Evolutionary conservation across 805 yeast genomes (phyloP).

Genomic region (Starmerella scarabaei): DNA sequence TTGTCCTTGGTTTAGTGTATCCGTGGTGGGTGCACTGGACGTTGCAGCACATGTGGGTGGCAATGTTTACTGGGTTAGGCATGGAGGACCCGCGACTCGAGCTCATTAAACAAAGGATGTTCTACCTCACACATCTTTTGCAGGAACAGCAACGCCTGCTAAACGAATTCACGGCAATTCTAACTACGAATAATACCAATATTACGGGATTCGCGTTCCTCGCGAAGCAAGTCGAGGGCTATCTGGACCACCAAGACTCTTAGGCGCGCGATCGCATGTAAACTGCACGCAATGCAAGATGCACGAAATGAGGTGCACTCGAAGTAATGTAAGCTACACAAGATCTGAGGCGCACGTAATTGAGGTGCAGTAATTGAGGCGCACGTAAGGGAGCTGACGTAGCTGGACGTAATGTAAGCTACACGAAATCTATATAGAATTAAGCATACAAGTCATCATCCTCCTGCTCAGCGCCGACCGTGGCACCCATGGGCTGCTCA

Average conservation of each 20-base stretch:
- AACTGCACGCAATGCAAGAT: no score
- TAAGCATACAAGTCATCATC: constrained; percentile 51
- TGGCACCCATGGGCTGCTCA: constrained; percentile 32
- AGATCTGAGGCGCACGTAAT: no score
- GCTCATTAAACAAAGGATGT: background rate
- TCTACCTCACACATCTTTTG: background rate
- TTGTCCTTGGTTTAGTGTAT: no score
- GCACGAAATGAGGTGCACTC: no score
- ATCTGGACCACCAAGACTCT: no score
- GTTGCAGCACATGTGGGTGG: background rate
- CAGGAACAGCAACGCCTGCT: background rate
- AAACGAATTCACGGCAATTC: background rate
- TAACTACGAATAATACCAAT: background rate
- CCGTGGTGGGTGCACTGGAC: background rate
- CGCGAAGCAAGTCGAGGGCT: background rate
- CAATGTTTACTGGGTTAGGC: background rate
- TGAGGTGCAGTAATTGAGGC: no score
- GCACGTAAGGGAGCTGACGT: no score
- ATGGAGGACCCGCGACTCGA: background rate
- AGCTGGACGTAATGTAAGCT: no score
- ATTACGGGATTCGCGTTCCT: background rate
- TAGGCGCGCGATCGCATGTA: no score
- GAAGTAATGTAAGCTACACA: no score
- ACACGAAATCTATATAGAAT: no score
- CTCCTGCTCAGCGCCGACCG: constrained; percentile 38